These are phyloP conservation scores for Colletotrichum tabaci DNA, from an alignment of 2,329 filamentous ascomycete species.

Conservation along the genomic window DNA sequence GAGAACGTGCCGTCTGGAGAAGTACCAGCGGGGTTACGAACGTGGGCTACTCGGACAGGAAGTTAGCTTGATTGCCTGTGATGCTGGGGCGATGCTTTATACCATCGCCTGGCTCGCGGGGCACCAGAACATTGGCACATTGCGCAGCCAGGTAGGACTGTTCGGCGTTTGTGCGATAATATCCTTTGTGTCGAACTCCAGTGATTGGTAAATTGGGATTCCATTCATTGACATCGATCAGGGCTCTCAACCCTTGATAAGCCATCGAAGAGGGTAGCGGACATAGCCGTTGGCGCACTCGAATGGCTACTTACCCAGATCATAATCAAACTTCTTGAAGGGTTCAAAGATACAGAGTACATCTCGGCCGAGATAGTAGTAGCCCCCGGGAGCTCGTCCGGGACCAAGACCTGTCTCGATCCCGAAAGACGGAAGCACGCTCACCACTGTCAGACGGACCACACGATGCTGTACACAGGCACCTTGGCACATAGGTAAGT, in stretches of 20 bases:
- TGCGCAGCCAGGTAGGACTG: background rate
- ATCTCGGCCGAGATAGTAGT: background rate
- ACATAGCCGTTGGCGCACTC: background rate
- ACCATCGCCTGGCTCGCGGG: background rate
- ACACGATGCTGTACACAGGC: background rate
- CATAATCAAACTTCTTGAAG: background rate
- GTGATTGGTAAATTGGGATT: background rate
- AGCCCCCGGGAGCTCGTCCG: background rate
- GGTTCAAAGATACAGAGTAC: background rate
- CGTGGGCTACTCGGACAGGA: background rate
- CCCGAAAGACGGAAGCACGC: background rate
- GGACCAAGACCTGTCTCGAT: background rate
- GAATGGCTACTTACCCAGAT: background rate
- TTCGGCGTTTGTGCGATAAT: background rate
- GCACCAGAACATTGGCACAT: background rate
- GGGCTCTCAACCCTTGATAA: background rate
- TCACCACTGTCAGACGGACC: background rate
- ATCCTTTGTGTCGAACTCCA: background rate
- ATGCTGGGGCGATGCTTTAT: background rate
- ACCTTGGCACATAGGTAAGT: too few species aligned
- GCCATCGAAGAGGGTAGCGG: background rate
- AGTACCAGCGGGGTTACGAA: background rate
- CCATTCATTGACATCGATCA: background rate
- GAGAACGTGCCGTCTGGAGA: constrained; percentile 1
- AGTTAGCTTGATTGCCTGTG: background rate